Conservation (phyloP, 306 rosid species). For the Senna siamea region DNA sequence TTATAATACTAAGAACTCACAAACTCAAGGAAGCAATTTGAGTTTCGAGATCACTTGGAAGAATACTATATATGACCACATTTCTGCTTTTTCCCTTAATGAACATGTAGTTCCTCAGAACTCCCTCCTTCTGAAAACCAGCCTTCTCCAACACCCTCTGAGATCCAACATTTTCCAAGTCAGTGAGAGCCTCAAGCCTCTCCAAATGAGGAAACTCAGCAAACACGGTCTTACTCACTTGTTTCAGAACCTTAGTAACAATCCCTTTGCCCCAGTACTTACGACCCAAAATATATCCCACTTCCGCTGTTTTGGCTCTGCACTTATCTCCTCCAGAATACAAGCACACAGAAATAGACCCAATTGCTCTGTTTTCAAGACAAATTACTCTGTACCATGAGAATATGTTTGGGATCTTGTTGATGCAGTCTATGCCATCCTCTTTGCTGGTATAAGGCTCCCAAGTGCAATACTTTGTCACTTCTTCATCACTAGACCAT, state of each 20-base stretch:
- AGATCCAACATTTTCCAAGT: conserved; percentile 62
- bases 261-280: conserved; percentile 60
- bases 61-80: conserved; percentile 37
- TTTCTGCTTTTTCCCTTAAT: conserved; percentile 54
- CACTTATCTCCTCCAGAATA: conserved; percentile 33
- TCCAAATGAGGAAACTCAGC: conserved; percentile 56
- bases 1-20: no score
- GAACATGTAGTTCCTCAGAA: conserved; percentile 50
- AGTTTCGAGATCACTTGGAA: background rate
- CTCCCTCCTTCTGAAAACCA: conserved; percentile 67
- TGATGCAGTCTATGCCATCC: conserved; percentile 40
- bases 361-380: conserved; percentile 45
- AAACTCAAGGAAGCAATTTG: no score
- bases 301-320: conserved; percentile 39
- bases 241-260: conserved; percentile 45
- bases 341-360: conserved; percentile 38
- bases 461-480: conserved; percentile 60
- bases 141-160: conserved; percentile 68
- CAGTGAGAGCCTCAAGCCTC: conserved; percentile 74
- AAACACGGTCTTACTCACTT: conserved; percentile 48
- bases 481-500: conserved; percentile 64
- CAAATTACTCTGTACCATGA: conserved; percentile 56
- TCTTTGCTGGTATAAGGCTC: conserved; percentile 59
- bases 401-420: conserved; percentile 1
- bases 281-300: conserved; percentile 52